A percentile compares a stretch with the other conserved stretches of the same genome.
Conservation (phyloP, 345 rosid species). For the Cardamine resedifolia region DNA sequence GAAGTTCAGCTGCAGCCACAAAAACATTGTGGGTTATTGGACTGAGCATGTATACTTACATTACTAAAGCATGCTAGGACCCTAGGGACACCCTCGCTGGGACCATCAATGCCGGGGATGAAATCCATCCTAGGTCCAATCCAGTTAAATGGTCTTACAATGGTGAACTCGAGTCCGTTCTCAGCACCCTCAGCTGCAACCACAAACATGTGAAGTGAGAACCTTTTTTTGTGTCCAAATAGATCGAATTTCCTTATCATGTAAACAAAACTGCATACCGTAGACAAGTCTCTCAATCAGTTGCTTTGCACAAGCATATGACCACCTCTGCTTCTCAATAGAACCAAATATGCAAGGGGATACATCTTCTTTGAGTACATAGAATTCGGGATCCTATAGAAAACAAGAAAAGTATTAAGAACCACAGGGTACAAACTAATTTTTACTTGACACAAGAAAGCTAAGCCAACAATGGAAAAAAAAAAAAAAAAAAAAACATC, state of each 20-base stretch:
- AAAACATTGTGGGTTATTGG: background rate
- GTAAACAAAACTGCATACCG: slow-evolving; percentile 47
- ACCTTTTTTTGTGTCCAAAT: background rate
- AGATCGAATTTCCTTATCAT: background rate
- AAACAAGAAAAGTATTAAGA: slow-evolving; percentile 21
- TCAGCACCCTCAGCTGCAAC: slow-evolving; percentile 97
- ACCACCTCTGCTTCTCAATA: slow-evolving; percentile 99
- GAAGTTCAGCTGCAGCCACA: background rate
- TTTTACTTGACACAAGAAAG: background rate
- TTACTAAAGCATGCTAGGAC: slow-evolving; percentile 99
- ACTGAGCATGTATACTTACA: slow-evolving; percentile 43
- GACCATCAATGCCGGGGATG: slow-evolving; percentile 99
- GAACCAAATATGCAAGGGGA: slow-evolving; percentile 99
- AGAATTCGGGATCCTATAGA: slow-evolving; percentile 90
- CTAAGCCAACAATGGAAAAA: background rate
- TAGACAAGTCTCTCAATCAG: slow-evolving; percentile 95
- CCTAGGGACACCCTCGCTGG: slow-evolving; percentile 99
- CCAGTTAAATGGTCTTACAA: slow-evolving; percentile 99
- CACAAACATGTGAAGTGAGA: slow-evolving; percentile 16
- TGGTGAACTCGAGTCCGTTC: slow-evolving; percentile 89
- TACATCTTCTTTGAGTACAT: slow-evolving; percentile 79
- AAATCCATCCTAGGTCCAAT: slow-evolving; percentile 99
- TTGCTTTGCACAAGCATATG: slow-evolving; percentile 99
- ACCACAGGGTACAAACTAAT: background rate
- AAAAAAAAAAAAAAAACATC: background rate